Base-by-base conservation (phyloP, 306 rosid genomes). In the Ormosia emarginata region DNA sequence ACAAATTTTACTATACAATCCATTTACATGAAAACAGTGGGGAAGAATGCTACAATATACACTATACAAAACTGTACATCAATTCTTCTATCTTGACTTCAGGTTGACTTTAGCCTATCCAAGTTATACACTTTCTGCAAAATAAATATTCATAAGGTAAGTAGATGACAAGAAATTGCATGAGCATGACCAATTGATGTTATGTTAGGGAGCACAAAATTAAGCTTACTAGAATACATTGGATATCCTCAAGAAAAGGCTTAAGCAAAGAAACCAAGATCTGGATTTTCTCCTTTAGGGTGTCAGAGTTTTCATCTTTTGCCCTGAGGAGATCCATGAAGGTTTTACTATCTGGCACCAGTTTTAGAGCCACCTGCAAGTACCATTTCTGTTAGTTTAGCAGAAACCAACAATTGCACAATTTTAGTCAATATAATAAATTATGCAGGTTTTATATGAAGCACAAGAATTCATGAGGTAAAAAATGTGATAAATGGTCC, bases 281-380 rank as follows among this genome's bases (percentile, higher is more conserved):
- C 67, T 91, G 82, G 59, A 92, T 90, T 73, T 93, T 91, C 81
- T 92, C 91, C 82, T 39, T 84, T 44, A 90, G 86, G 67, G 89
- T 47, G 14, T 90, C 94, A 56, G 75, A 59, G 84, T 46, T 80
- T 87, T 90, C 90, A 10, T 90, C 92, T 79, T 91, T 89, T 47
- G 64, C 86, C 87, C 80, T 88, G 52, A 95, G 94, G 47, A 89
- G 86, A 71, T 87, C 62, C 37, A 84, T 83, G 74, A 95, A 92
- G 58, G 84, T 82, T 85, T 88, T 79, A 15, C 59, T 81, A 73
- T 93, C 93, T 8, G 99, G 99, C 32, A 95, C 92, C 4, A 93
- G 86, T 65, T 89, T 90, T 71, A 93, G 81, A 72, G 93, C 97
- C 55, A 95, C 92, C 99, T 95, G 91, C 84, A n/a, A 84, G 43